These are phyloP conservation scores for Puccinia hordei DNA, from an alignment of 1,284 basidiomycete species.

Conservation along the genomic window DNA sequence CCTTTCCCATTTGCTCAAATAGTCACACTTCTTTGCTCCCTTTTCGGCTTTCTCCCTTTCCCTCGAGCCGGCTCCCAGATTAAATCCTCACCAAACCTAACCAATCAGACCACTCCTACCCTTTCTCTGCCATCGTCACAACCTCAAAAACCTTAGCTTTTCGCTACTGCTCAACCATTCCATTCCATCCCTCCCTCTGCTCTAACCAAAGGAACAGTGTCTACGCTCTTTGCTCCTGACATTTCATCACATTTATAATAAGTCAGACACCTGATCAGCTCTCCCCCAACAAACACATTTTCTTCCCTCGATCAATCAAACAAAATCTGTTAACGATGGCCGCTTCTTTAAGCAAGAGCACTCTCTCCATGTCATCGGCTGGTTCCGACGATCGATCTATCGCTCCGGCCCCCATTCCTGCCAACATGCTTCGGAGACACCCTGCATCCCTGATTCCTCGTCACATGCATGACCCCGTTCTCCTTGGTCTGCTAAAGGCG, in stretches of 20 bases:
- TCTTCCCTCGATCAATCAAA: background rate
- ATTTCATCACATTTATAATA: background rate
- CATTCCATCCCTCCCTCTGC: slow-evolving; percentile 22
- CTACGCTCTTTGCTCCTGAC: slow-evolving; percentile 20
- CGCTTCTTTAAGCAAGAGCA: slow-evolving; percentile 18
- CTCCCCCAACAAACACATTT: background rate
- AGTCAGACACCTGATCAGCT: background rate
- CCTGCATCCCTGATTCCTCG: slow-evolving; percentile 45
- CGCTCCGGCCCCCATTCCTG: slow-evolving; percentile 25
- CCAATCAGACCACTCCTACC: slow-evolving; percentile 19
- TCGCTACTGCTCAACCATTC: background rate
- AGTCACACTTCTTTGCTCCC: slow-evolving; percentile 17
- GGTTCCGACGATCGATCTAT: slow-evolving; percentile 35
- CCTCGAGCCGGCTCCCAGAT: slow-evolving; percentile 48
- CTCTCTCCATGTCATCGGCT: slow-evolving; percentile 38
- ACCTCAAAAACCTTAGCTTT: slow-evolving; percentile 24
- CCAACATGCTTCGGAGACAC: slow-evolving; percentile 35
- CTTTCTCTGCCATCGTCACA: slow-evolving; percentile 6
- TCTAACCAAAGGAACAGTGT: background rate
- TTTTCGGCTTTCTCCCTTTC: slow-evolving; percentile 48
- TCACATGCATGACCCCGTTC: slow-evolving; percentile 33
- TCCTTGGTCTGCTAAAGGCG: slow-evolving; percentile 41
- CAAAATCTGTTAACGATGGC: slow-evolving; percentile 37
- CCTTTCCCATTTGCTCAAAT: slow-evolving; percentile 40
- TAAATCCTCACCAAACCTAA: slow-evolving; percentile 18